Percentiles rank a stretch among this genome's conserved stretches.
These are phyloP conservation scores for Zopfochytrium polystomum DNA, from an alignment of 371 early-diverging fungal species.

Conservation along the genomic window DNA sequence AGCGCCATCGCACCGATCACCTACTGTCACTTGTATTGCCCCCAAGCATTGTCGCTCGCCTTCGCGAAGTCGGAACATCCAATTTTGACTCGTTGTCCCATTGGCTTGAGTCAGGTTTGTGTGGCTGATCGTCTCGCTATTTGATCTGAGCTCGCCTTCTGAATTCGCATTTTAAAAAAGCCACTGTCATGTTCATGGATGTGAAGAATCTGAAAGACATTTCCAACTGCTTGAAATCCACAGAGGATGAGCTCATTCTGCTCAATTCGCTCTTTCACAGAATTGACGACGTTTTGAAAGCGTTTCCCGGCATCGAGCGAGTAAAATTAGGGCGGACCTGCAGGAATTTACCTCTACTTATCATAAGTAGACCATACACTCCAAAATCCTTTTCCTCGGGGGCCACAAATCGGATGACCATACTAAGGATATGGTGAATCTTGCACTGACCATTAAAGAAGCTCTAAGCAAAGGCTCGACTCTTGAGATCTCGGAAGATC, in stretches of 20 bases:
- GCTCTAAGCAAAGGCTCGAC: no score
- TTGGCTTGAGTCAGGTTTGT: slow-evolving; percentile 28
- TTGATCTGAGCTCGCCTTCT: no score
- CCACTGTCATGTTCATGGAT: slow-evolving; percentile 46
- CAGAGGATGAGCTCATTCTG: slow-evolving; percentile 27
- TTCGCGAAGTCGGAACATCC: slow-evolving; percentile 36
- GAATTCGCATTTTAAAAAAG: no score
- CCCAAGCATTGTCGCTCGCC: slow-evolving; percentile 30
- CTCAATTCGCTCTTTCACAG: slow-evolving; percentile 40
- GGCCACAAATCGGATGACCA: no score
- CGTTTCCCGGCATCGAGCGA: slow-evolving; percentile 29
- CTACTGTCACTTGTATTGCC: slow-evolving; percentile 41
- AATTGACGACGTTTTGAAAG: slow-evolving; percentile 33
- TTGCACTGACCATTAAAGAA: no score
- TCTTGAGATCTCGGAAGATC: no score
- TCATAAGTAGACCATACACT: no score
- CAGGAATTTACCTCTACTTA: no score
- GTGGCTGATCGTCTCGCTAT: no score
- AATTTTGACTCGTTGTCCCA: slow-evolving; percentile 41
- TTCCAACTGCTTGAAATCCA: slow-evolving; percentile 30
- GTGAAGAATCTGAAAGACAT: slow-evolving; percentile 44
- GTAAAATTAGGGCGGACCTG: slow-evolving; percentile 44
- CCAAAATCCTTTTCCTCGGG: no score
- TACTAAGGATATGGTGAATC: no score
- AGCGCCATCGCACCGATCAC: slow-evolving; percentile 40